Base-by-base conservation (phyloP, 495 filamentous ascomycete genomes). In the Daldinia concentrica region DNA sequence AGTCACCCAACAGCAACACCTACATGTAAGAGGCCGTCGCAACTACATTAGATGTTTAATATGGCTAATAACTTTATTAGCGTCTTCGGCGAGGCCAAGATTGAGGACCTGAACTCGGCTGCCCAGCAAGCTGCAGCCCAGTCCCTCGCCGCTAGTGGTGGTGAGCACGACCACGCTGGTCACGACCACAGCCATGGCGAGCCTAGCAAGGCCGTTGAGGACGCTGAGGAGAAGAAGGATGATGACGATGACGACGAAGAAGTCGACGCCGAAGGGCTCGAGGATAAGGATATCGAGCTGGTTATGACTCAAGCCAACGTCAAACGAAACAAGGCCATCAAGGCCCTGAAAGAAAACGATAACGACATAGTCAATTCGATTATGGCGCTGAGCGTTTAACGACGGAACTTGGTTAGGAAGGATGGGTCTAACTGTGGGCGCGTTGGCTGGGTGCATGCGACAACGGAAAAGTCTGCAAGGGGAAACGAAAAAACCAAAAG, bases 321-420 rank as follows among this genome's bases (percentile, higher is more conserved):
- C 62, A 95, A 92, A 68, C 86, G 95, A 78, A 98, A 96, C 87
- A 98, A 98, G 88, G 95, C 95, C 62, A 90, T 98, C 85, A 98
- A 97, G 84, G 96, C 96, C 30, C 86, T 99, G 68, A 95, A 95
- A 86, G 93, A 98, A 87, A 98, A 99, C 81, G 93, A 98, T 83
- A 97, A 98, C 76, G 96, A 99, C 82, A 98, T 99, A 84, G 96
- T 99, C 83, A 98, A 98, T 89, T 97, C 95, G 65, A 99, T 99
- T 85, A 99, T 99, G 95, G 93, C 95, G 73, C 86, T 99, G 82
- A 97, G 94, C 86, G 91, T 97, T 91, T 99, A 89, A 86, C 72
- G 29, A 55, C 26, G 17, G 11, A 19, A 11, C 52, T 32, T n/a
- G 64, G 17, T 29, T 30, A 17, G 36, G 22, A 12, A 59, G 14